phyloP scores from a whole-genome alignment of 2,329 filamentous ascomycete genomes.

The Talaromyces sp. region DNA sequence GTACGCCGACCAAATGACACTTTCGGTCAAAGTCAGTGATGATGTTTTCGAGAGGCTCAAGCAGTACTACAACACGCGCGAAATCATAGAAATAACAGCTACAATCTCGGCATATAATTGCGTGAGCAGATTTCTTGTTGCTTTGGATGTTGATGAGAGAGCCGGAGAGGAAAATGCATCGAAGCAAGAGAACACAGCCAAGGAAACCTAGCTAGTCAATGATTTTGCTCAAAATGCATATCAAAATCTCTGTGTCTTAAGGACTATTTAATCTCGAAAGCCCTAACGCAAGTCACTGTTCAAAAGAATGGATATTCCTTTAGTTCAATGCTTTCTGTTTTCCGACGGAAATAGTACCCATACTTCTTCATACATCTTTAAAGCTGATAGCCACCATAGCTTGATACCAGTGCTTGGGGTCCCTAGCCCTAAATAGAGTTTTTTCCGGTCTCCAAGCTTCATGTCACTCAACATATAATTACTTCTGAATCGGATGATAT shows the following conservation, averaged over 20 bases:
- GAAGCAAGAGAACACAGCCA: not conserved
- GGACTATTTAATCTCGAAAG: not conserved
- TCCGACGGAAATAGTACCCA: too few relatives aligned
- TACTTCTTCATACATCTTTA: too few relatives aligned
- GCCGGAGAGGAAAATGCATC: not conserved
- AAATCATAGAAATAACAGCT: not conserved
- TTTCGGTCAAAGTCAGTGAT: not conserved
- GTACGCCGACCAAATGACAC: not conserved
- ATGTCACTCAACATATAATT: too few relatives aligned
- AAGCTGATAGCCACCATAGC: too few relatives aligned
- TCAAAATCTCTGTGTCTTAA: not conserved
- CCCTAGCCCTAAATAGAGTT: too few relatives aligned
- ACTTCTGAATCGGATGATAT: too few relatives aligned
- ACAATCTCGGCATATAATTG: not conserved
- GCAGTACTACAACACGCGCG: not conserved
- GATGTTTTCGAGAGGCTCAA: not conserved
- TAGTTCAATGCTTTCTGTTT: too few relatives aligned
- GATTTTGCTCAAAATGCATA: not conserved
- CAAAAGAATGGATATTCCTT: too few relatives aligned
- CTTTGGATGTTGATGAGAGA: not conserved
- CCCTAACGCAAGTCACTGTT: not conserved
- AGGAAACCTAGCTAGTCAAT: not conserved
- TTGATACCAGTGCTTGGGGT: too few relatives aligned
- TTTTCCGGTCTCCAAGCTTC: too few relatives aligned
- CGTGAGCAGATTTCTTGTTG: not conserved